Base-by-base conservation (phyloP, 768 basidiomycete species). In the Trametes villosa region DNA sequence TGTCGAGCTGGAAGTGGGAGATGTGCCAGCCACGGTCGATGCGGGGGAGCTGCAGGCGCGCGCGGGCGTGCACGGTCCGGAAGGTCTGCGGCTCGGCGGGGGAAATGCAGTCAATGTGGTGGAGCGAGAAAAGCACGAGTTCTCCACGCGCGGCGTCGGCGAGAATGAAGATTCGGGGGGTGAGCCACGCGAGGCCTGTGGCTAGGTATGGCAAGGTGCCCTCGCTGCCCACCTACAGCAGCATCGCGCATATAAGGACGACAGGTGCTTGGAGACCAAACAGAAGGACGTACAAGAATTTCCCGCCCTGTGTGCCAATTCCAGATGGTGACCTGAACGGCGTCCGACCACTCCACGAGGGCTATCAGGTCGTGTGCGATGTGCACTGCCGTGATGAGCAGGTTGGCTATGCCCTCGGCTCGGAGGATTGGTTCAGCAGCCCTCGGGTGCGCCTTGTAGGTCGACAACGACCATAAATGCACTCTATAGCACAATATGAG, bases 331-430 rank as follows among this genome's bases (percentile, higher is more conserved):
- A 81, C 64, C 3, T 71, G 65, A 7, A 6, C 74, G 71, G 2
- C 72, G 66, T 29, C 67, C 63, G 30, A 72, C 67, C 40, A 72
- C 52, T 72, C 66, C 71, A 78, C 46, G 73, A 76, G 64, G 1
- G 76, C 84, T 27, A 87, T 67, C 26, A 84, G 72, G 59, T 87
- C 85, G n/a, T 80, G 77, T 1, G 77, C 83, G 47, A 86, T 75
- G 68, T 86, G 82, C 3, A 86, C 71, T 51, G 77, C 75, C 11
- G 77, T 75, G 30, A 59, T 74, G 5, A 66, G 59, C 18, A 70
- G 64, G 41, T 61, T 26, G 50, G 68, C 53, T 38, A 58, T 66
- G 29, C 70, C 70, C 24, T 59, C 59, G n/a, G 72, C 77, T 5
- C 50, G 50, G 27, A 74, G 59, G 26, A 63, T 62, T 0, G 78